These are phyloP conservation scores for Sporothrix pallida DNA, from an alignment of 2,329 filamentous ascomycete genomes.

Conservation along the genomic window DNA sequence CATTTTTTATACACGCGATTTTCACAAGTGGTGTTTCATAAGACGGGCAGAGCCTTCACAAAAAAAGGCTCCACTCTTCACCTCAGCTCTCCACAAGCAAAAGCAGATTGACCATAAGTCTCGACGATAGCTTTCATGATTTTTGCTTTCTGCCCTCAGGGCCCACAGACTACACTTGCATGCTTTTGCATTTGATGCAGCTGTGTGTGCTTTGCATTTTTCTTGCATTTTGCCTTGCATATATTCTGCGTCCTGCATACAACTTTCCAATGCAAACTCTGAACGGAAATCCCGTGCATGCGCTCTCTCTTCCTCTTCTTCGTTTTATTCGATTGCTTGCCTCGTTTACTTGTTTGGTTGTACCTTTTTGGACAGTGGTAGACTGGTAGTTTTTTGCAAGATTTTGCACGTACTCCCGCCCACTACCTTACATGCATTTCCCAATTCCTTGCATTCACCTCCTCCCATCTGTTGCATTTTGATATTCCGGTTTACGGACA, in stretches of 20 bases:
- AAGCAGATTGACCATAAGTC: not conserved
- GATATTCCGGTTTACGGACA: not conserved
- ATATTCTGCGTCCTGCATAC: not conserved
- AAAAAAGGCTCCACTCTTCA: not conserved
- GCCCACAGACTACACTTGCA: not conserved
- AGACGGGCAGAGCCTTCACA: not conserved
- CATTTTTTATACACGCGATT: slow-evolving; percentile 9
- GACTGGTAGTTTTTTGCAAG: not conserved
- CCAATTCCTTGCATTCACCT: not conserved
- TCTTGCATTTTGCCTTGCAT: not conserved
- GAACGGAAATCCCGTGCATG: not conserved
- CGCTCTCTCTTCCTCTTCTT: not conserved
- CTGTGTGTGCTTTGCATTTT: not conserved
- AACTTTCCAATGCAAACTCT: not conserved
- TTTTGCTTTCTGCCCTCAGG: not conserved
- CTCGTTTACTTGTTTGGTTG: too few species aligned
- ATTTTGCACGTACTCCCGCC: not conserved
- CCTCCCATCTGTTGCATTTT: not conserved
- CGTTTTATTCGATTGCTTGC: not conserved
- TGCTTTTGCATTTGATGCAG: not conserved
- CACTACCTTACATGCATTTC: too few species aligned
- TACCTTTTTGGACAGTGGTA: too few species aligned
- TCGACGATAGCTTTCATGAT: not conserved
- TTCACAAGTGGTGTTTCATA: not conserved
- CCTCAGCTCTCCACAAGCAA: not conserved